These are phyloP conservation scores for Penicillium sp. DNA, from an alignment of 2,329 filamentous ascomycete species.

Conservation along the genomic window DNA sequence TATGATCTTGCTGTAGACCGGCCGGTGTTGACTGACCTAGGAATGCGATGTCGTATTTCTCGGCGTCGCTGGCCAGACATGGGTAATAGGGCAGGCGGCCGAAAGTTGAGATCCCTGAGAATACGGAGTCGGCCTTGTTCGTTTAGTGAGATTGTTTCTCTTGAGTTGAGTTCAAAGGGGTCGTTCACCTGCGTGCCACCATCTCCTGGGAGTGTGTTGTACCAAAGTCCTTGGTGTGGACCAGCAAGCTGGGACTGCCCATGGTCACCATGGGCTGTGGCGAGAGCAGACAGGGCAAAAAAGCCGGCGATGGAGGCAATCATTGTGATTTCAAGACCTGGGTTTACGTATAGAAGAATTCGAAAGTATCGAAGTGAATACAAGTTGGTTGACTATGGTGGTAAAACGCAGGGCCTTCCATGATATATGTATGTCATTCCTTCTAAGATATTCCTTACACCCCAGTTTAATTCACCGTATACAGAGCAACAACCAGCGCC, in stretches of 20 bases:
- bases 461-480: not conserved
- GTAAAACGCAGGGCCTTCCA: not conserved
- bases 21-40: constrained; percentile 53
- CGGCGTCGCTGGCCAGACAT: constrained; percentile 67
- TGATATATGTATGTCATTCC: not conserved
- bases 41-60: constrained; percentile 81
- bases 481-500: not conserved
- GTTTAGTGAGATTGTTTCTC: not conserved
- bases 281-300: constrained; percentile 48
- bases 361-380: not conserved
- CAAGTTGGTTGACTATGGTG: not conserved
- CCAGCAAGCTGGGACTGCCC: constrained; percentile 62
- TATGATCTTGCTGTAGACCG: not conserved
- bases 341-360: not conserved
- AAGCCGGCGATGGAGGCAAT: constrained; percentile 15
- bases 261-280: constrained; percentile 58
- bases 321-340: constrained; percentile 11
- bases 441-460: not conserved
- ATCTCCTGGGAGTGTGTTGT: constrained; percentile 77
- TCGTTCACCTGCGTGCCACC: constrained; percentile 70
- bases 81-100: constrained; percentile 75
- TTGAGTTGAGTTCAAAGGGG: not conserved
- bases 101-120: constrained; percentile 85
- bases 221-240: constrained; percentile 74
- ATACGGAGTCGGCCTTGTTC: constrained; percentile 75